These are phyloP conservation scores for Exserohilum rostratum DNA, from an alignment of 2,329 filamentous ascomycete genomes.

Conservation along the genomic window DNA sequence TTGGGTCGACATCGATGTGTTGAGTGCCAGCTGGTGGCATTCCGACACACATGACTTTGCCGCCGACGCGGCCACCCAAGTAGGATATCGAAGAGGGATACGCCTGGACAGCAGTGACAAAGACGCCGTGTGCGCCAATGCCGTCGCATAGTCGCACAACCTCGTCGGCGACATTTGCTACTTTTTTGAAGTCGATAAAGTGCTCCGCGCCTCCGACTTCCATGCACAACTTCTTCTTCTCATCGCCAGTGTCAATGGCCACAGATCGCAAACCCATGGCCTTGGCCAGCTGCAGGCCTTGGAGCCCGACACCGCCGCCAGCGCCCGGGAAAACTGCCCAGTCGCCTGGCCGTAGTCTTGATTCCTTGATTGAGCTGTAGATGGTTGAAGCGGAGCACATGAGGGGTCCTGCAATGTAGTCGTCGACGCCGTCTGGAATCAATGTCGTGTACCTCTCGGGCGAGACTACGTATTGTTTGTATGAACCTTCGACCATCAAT, in stretches of 20 bases:
- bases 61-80: constrained; percentile 56
- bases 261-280: constrained; percentile 48
- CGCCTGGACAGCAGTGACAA: constrained; percentile 46
- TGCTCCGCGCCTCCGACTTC: constrained; percentile 43
- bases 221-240: constrained; percentile 44
- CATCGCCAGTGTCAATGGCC: constrained; percentile 46
- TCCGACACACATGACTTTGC: constrained; percentile 61
- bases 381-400: constrained; percentile 67
- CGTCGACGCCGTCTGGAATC: constrained; percentile 62
- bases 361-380: constrained; percentile 62
- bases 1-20: constrained; percentile 45
- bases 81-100: constrained; percentile 38
- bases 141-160: constrained; percentile 44
- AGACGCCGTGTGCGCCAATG: constrained; percentile 48
- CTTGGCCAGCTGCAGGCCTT: constrained; percentile 58
- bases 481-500: constrained; percentile 55
- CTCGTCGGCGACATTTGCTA: constrained; percentile 41
- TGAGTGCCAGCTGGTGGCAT: constrained; percentile 42
- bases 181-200: constrained; percentile 48
- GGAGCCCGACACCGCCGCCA: constrained; percentile 63
- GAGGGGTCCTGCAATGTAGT: constrained; percentile 64
- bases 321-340: constrained; percentile 63
- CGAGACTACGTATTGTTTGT: constrained; percentile 64
- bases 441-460: constrained; percentile 61
- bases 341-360: constrained; percentile 57